Evolutionary conservation across 257 asterid species (phyloP).

Genomic region (Primulina eburnea): DNA sequence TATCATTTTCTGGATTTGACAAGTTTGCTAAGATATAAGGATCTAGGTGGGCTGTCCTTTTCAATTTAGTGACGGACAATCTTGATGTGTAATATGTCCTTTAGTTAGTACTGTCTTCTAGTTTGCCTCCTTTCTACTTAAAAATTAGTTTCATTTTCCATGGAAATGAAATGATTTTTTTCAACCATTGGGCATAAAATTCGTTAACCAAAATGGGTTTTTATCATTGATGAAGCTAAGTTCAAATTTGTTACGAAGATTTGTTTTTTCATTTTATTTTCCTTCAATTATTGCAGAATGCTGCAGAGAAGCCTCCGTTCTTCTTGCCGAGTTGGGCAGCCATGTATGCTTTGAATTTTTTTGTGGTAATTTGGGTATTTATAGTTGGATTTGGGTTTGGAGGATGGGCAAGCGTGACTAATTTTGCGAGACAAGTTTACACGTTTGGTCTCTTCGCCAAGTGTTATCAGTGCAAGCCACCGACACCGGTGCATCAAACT

Average conservation of each 20-base stretch:
- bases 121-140: background rate
- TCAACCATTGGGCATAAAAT: background rate
- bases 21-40: constrained; percentile 13
- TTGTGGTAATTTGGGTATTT: constrained; percentile 56
- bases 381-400: constrained; percentile 86
- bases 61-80: constrained; percentile 28
- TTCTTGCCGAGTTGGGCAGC: constrained; percentile 82
- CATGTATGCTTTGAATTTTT: constrained; percentile 57
- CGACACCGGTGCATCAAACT: constrained; percentile 29
- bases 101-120: constrained; percentile 19
- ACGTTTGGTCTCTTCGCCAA: constrained; percentile 74
- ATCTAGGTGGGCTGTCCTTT: constrained; percentile 33
- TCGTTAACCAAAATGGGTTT: background rate
- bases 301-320: constrained; percentile 85
- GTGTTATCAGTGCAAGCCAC: constrained; percentile 77
- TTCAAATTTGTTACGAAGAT: background rate
- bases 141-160: background rate
- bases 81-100: constrained; percentile 15
- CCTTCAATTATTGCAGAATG: constrained; percentile 48
- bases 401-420: constrained; percentile 87
- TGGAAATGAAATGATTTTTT: background rate
- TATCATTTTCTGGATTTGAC: constrained; percentile 28
- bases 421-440: constrained; percentile 65
- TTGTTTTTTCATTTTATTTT: background rate
- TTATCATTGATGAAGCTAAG: background rate